Conservation (phyloP, 768 basidiomycete genomes). For the Rhodotorula graminis region DNA sequence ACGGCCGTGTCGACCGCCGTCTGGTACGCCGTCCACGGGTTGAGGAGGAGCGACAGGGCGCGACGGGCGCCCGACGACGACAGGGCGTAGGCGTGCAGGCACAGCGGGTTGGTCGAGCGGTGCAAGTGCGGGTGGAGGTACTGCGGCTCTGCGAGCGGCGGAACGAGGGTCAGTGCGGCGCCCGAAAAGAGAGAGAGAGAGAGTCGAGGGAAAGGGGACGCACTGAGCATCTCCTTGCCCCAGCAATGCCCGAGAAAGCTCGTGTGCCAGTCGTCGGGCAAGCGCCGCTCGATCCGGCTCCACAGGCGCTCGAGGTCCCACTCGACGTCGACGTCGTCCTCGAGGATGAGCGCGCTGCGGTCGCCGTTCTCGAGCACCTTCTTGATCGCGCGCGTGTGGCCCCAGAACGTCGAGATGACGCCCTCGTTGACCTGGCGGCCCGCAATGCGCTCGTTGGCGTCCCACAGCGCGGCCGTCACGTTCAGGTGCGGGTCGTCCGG, state of each 20-base stretch:
- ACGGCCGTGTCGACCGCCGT: slow-evolving; percentile 43
- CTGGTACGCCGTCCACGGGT: slow-evolving; percentile 42
- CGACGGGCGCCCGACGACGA: slow-evolving; percentile 27
- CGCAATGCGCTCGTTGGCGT: slow-evolving; percentile 33
- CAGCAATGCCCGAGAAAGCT: slow-evolving; percentile 43
- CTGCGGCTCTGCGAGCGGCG: slow-evolving; percentile 33
- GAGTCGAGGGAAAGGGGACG: too few relatives aligned
- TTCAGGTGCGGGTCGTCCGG: slow-evolving; percentile 27
- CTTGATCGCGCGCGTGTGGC: slow-evolving; percentile 41
- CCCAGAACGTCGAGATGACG: slow-evolving; percentile 42
- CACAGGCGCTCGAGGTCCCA: slow-evolving; percentile 44
- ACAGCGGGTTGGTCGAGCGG: slow-evolving; percentile 36
- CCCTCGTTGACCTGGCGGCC: slow-evolving; percentile 41
- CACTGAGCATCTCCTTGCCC: slow-evolving; percentile 39
- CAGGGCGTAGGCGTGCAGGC: slow-evolving; percentile 43
- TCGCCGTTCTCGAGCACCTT: slow-evolving; percentile 38
- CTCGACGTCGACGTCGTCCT: slow-evolving; percentile 44
- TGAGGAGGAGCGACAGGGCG: slow-evolving; percentile 34
- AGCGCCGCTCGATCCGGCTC: slow-evolving; percentile 35
- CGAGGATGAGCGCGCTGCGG: slow-evolving; percentile 39
- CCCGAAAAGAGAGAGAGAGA: neutral
- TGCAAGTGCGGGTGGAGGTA: slow-evolving; percentile 43
- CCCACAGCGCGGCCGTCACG: slow-evolving; percentile 35
- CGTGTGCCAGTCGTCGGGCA: slow-evolving; percentile 40
- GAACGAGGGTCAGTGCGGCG: neutral